phyloP scores from a whole-genome alignment of 192 early-diverging fungal genomes.

The Entomortierella beljakovae region DNA sequence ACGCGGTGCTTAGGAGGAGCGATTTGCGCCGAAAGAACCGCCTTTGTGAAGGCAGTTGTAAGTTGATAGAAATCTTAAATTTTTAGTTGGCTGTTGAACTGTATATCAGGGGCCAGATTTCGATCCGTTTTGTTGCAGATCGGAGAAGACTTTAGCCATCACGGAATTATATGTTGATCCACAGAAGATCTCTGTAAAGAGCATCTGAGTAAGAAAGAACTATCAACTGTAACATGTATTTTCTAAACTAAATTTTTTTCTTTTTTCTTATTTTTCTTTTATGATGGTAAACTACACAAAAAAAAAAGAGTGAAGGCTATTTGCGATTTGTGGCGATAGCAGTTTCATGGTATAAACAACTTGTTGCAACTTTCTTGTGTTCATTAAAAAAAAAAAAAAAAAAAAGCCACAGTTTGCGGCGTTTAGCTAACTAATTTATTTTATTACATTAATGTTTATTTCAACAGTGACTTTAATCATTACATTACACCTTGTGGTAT shows the following conservation, averaged over 20 bases:
- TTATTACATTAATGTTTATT: not conserved
- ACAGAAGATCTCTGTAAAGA: no score
- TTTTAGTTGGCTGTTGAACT: no score
- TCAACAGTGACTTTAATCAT: conserved; percentile 40
- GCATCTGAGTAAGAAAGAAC: not conserved
- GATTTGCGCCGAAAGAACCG: conserved; percentile 93
- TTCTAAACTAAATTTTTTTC: not conserved
- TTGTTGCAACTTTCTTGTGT: not conserved
- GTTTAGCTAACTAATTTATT: conserved; percentile 14
- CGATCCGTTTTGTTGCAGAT: conserved; percentile 11
- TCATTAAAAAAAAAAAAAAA: not conserved
- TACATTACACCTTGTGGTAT: conserved; percentile 52
- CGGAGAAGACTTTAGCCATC: not conserved
- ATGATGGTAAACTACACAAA: not conserved
- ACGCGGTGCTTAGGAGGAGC: conserved; percentile 65
- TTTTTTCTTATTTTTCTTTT: not conserved
- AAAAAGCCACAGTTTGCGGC: conserved; percentile 25
- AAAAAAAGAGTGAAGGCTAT: conserved; percentile 78
- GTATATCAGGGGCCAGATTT: not conserved
- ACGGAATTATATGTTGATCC: not conserved
- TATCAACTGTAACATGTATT: not conserved
- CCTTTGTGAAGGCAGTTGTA: conserved; percentile 90
- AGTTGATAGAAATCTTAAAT: conserved; percentile 6
- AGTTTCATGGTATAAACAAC: conserved; percentile 72
- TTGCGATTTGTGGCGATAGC: conserved; percentile 79